Base-by-base conservation (phyloP, 1,284 basidiomycete genomes). In the Porodaedalea pini region DNA sequence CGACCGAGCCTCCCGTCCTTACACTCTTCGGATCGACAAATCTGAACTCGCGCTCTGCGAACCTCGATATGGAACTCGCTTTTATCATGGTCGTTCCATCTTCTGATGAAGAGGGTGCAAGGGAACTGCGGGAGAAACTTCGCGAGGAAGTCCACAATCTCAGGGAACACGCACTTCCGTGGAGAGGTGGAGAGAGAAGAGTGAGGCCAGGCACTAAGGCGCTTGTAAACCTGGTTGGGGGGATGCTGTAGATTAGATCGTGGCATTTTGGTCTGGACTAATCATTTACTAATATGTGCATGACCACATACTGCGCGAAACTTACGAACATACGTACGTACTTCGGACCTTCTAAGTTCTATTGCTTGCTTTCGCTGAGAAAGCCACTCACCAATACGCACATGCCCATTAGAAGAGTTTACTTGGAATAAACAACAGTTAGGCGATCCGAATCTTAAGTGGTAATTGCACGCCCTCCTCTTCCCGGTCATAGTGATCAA, bases 21-120 rank as follows among this genome's bases (percentile, higher is more conserved):
- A 96, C 95, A 0, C 81, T 98, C 51, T 90, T 99, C 68, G 97
- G 96, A 10, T 97, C 94, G 0, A 96, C 94, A 2, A 99, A 99
- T 71, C 85, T 98, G 57, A 97, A 96, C 65, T 89, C 92, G 0
- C 86, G 96, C 2, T 96, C 93, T 1, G 85, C 94, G 1, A 82
- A 90, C 62, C 83, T 97, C 47, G 97, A 99, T 71, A 90, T 94
- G 11, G 96, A 99, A 68, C 81, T 98, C 37, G 95, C 92, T 1
- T 90, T 98, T 64, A 70, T 97, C 44, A 82, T 98, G 74, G 72
- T 88, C 37, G 85, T 93, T 5, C 82, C 85, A 6, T 79, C 79
- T 2, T 64, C 71, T 0, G 55, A 51, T 17, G 50, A 49, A 11
- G 54, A 59, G 8, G 53, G 17, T 39, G 32, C 15, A 23, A 45